phyloP scores from a whole-genome alignment of 176 grass and related monocot genomes.

The Chloris gayana region DNA sequence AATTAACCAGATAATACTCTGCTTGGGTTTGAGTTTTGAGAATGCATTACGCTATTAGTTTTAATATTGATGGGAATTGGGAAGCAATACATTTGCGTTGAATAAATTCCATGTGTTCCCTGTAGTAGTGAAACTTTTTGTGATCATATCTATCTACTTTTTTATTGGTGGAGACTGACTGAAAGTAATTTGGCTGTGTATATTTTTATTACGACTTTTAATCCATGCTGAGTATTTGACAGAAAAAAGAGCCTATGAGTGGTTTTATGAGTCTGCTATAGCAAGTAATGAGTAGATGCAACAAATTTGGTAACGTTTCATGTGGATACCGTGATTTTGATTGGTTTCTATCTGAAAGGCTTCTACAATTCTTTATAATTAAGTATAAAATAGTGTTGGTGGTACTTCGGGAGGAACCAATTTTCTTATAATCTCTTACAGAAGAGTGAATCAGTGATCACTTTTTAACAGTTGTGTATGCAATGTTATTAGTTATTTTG shows the following conservation, averaged over 20 bases:
- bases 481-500: background rate
- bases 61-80: background rate
- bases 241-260: background rate
- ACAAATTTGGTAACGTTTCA: background rate
- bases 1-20: background rate
- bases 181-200: background rate
- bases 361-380: background rate
- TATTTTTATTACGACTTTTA: background rate
- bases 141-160: background rate
- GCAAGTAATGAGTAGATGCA: background rate
- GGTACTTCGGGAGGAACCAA: background rate
- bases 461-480: background rate
- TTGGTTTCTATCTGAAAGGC: background rate
- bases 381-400: background rate
- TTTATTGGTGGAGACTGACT: background rate
- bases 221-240: background rate
- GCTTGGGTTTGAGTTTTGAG: background rate
- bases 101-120: background rate
- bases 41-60: background rate
- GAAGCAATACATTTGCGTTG: no score
- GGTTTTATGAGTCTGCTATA: background rate
- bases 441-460: conserved; percentile 24
- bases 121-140: background rate
- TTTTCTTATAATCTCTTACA: background rate
- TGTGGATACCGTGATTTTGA: background rate